These are phyloP conservation scores for Colletotrichum higginsianum DNA, from an alignment of 2,329 filamentous ascomycete genomes.

Conservation along the genomic window DNA sequence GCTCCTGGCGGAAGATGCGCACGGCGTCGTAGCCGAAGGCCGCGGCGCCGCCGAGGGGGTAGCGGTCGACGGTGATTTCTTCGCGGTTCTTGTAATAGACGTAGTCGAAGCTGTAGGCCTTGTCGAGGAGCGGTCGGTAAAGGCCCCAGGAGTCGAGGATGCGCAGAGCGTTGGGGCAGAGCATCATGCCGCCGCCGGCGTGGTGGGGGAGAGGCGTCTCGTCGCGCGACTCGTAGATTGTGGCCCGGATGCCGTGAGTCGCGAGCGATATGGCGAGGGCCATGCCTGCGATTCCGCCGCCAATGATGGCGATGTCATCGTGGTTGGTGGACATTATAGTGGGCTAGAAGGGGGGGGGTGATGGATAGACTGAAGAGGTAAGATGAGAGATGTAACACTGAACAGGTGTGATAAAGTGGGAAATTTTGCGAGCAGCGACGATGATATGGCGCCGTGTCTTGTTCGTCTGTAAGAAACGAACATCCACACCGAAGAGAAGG, in stretches of 20 bases:
- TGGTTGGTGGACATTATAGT: not conserved
- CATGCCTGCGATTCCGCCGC: slow-evolving; percentile 41
- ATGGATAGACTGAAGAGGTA: not conserved
- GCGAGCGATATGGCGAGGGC: slow-evolving; percentile 69
- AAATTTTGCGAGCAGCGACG: too few species aligned
- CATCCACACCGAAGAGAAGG: not conserved
- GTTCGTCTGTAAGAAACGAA: not conserved
- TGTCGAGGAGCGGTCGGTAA: slow-evolving; percentile 59
- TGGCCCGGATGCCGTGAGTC: slow-evolving; percentile 63
- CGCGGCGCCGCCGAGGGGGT: slow-evolving; percentile 62
- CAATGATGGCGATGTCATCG: slow-evolving; percentile 35
- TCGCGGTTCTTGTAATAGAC: slow-evolving; percentile 61
- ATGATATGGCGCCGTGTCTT: not conserved
- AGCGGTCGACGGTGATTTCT: slow-evolving; percentile 54
- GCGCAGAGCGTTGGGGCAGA: slow-evolving; percentile 71
- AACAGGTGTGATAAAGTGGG: not conserved
- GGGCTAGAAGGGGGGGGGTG: not conserved
- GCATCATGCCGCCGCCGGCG: slow-evolving; percentile 70
- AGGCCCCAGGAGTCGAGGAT: slow-evolving; percentile 66
- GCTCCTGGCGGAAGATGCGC: slow-evolving; percentile 67
- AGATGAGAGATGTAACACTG: not conserved
- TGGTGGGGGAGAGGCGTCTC: slow-evolving; percentile 54
- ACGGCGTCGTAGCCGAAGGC: slow-evolving; percentile 68
- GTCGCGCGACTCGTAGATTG: slow-evolving; percentile 66
- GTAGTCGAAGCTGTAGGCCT: slow-evolving; percentile 66